Conservation (phyloP, 2,329 filamentous ascomycete genomes). For the Zarea fungicola region DNA sequence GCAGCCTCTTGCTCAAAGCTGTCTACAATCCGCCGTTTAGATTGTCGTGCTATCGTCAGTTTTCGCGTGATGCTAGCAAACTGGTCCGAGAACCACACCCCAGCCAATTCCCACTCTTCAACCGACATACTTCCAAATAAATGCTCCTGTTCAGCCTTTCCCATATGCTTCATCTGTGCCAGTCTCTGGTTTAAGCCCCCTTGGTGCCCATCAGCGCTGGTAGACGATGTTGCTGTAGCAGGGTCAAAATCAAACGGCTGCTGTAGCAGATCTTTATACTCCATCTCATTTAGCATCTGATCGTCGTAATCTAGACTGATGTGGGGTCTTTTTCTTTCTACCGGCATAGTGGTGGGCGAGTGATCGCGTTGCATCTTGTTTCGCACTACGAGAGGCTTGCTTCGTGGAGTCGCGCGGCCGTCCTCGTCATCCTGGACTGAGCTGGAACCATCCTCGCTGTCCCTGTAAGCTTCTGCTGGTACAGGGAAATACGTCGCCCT, state of each 20-base stretch:
- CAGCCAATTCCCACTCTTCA: constrained; percentile 53
- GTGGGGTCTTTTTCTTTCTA: constrained; percentile 37
- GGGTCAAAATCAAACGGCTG: constrained; percentile 56
- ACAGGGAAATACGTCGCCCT: constrained; percentile 12
- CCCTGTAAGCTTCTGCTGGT: constrained; percentile 9
- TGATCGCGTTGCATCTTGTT: constrained; percentile 21
- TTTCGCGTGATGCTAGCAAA: constrained; percentile 46
- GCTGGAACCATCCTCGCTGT: neutral
- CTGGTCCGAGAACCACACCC: constrained; percentile 54
- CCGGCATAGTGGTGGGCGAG: constrained; percentile 16
- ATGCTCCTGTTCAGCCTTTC: constrained; percentile 40
- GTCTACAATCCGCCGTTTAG: constrained; percentile 45
- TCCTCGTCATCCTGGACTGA: constrained; percentile 13
- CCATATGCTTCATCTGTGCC: constrained; percentile 42
- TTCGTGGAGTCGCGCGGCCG: constrained; percentile 16
- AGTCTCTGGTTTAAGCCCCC: constrained; percentile 30
- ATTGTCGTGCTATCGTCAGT: constrained; percentile 43
- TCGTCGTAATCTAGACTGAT: constrained; percentile 53
- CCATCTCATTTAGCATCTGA: constrained; percentile 48
- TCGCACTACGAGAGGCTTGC: constrained; percentile 17
- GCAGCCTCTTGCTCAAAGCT: constrained; percentile 53
- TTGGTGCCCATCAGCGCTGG: constrained; percentile 26
- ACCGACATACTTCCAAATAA: constrained; percentile 51
- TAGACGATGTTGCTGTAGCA: constrained; percentile 36
- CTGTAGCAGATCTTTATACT: constrained; percentile 42